These are phyloP conservation scores for Bruguiera hainesii DNA, from an alignment of 441 rosid species.

Conservation along the genomic window DNA sequence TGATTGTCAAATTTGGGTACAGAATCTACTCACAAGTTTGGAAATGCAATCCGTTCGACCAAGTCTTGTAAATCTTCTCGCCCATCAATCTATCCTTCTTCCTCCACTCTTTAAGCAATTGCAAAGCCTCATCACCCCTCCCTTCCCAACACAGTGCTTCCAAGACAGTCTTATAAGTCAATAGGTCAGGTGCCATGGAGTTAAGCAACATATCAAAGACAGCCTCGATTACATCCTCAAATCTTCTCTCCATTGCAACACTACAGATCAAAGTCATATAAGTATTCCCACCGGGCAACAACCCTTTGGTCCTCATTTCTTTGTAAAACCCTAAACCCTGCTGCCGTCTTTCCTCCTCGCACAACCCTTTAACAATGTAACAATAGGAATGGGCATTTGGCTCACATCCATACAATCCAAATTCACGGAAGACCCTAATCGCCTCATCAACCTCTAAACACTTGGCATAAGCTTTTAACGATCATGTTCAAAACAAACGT, in stretches of 20 bases:
- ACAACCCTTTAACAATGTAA: slow-evolving; percentile 68
- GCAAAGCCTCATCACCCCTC: slow-evolving; percentile 56
- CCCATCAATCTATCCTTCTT: slow-evolving; percentile 68
- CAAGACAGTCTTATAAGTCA: slow-evolving; percentile 76
- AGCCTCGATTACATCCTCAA: slow-evolving; percentile 49
- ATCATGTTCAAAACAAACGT: slow-evolving; percentile 77
- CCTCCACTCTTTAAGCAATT: slow-evolving; percentile 68
- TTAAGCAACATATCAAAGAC: slow-evolving; percentile 64
- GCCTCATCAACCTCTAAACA: slow-evolving; percentile 76
- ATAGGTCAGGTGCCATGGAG: slow-evolving; percentile 54
- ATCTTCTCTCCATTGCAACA: slow-evolving; percentile 56
- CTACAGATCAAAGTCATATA: slow-evolving; percentile 74
- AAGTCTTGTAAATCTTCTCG: slow-evolving; percentile 48
- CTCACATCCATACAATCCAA: slow-evolving; percentile 76
- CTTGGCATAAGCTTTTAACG: slow-evolving; percentile 68
- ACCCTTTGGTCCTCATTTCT: slow-evolving; percentile 60
- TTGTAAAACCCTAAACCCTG: slow-evolving; percentile 70
- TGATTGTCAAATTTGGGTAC: neutral
- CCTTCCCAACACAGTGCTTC: slow-evolving; percentile 73
- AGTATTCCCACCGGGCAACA: slow-evolving; percentile 59
- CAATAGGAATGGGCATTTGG: slow-evolving; percentile 65
- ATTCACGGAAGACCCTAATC: slow-evolving; percentile 56
- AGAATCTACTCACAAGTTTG: slow-evolving; percentile 23
- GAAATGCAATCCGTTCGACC: slow-evolving; percentile 53
- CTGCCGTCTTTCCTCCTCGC: slow-evolving; percentile 63